Evolutionary conservation across 805 yeast species (phyloP).

Genomic region (Wickerhamiella kurtzmanii): DNA sequence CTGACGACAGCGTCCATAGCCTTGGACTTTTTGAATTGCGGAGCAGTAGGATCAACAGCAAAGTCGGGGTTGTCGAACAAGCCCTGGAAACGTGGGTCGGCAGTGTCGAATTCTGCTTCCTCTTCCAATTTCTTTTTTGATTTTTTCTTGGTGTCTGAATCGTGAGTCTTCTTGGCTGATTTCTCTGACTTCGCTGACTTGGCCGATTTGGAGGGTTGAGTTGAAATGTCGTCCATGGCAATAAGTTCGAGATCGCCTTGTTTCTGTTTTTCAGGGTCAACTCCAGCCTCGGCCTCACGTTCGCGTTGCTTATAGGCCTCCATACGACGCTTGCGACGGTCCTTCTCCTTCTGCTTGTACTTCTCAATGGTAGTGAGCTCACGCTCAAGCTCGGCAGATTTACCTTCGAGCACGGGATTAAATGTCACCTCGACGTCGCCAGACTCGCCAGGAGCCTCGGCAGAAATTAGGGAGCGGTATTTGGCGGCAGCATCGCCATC

Average conservation of each 20-base stretch:
- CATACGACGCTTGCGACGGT: constrained; percentile 74
- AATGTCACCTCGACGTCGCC: constrained; percentile 87
- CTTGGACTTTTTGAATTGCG: constrained; percentile 78
- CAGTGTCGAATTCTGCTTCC: constrained; percentile 48
- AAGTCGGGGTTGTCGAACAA: constrained; percentile 74
- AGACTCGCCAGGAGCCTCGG: constrained; percentile 2
- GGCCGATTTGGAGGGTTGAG: constrained; percentile 59
- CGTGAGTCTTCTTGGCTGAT: constrained; percentile 46
- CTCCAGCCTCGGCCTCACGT: constrained; percentile 34
- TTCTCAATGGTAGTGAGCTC: constrained; percentile 69
- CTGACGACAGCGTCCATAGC: constrained; percentile 74
- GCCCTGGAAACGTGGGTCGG: constrained; percentile 76
- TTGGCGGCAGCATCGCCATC: constrained; percentile 14
- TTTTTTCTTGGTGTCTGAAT: constrained; percentile 33
- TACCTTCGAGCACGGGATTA: constrained; percentile 65
- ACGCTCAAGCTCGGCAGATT: constrained; percentile 27
- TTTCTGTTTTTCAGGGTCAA: constrained; percentile 29
- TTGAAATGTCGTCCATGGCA: constrained; percentile 51
- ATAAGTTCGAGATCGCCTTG: constrained; percentile 55
- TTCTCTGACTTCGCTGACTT: constrained; percentile 58
- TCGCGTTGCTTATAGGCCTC: constrained; percentile 56
- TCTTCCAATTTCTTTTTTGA: constrained; percentile 32
- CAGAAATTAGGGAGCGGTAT: constrained; percentile 15
- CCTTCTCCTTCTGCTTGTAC: constrained; percentile 79
- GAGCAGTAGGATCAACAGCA: constrained; percentile 86